Evolutionary conservation across 148 eudicot genomes (phyloP), one percentile per base, ranked within the genome.

Genomic region (Oxyria digyna): DNA sequence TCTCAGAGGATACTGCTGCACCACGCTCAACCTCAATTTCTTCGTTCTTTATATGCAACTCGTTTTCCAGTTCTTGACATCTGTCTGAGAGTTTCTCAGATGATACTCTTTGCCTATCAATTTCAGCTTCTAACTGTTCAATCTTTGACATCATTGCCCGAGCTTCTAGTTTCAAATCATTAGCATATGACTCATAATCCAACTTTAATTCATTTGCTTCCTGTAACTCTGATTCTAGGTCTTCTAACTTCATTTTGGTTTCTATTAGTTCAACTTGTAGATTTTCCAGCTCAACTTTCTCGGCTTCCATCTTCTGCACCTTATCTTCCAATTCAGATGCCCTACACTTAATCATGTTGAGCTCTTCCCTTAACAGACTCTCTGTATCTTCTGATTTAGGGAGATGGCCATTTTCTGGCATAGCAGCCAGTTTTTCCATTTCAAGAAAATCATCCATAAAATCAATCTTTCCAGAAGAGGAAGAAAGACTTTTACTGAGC

Each of bases 401-500:
- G 68, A 62, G 73, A 41, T 62, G 83, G 62, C 67, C 42, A 3
- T 42, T 54, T 67, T 84, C 87, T 37, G 92, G 85, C 70, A 87
- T 45, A 6, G 91, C 83, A 75, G 84, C 97, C 75, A 89, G 84
- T 52, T 77, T 78, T 74, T 92, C 97, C 97, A 92, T 92, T 74
- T 92, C 97, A 46, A 89, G 85, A 73, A 92, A 92, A 78, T 92
- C 97, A 71, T 92, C 97, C 97, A 92, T 92, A 21, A 92, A 81
- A 73, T 86, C 82, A 24, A 91, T 81, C 67, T 87, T 85, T 41
- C 62, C 65, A 13, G 88, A 72, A 23, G 84, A 42, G n/a, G 72
- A 43, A 6, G 67, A 59, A 8, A 68, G 55, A 69, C 73, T 78
- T 74, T 49, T 84, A 65, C 62, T 79, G 48, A 67, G 76, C 62